phyloP scores from a whole-genome alignment of 176 grass and related monocot genomes.

The Carex pumila region DNA sequence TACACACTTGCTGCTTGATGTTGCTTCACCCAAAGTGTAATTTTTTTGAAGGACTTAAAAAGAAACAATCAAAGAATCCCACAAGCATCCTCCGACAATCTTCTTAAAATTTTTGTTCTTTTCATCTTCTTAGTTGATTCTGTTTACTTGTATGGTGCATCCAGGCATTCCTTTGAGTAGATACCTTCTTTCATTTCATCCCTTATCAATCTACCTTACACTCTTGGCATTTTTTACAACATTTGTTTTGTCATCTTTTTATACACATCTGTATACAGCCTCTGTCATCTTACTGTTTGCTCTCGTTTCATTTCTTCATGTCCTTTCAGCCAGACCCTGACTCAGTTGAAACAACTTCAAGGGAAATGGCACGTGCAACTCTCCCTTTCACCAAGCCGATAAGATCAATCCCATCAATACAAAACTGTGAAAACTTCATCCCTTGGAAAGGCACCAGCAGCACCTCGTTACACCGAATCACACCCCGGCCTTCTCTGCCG shows the following conservation, averaged over 20 bases:
- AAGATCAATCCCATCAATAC: conserved; percentile 40
- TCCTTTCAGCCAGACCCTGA: conserved; percentile 10
- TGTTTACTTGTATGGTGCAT: neutral
- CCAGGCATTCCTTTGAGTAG: neutral
- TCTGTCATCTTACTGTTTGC: conserved; percentile 41
- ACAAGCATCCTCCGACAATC: neutral
- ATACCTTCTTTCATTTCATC: neutral
- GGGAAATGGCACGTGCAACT: conserved; percentile 15
- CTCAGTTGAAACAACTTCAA: conserved; percentile 7
- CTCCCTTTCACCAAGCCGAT: conserved; percentile 10
- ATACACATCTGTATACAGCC: neutral
- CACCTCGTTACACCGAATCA: conserved; percentile 35
- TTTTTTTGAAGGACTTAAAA: neutral
- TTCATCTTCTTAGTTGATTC: neutral
- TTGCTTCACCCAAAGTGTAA: neutral
- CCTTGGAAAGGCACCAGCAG: conserved; percentile 50
- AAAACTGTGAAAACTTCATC: conserved; percentile 65
- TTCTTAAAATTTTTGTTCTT: conserved; percentile 2
- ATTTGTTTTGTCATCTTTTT: neutral
- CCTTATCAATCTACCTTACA: neutral
- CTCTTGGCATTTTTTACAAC: neutral
- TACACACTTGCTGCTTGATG: neutral
- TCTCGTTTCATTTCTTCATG: conserved; percentile 55
- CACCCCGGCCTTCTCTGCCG: conserved; percentile 29
- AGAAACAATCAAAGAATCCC: neutral